phyloP scores from a whole-genome alignment of 441 rosid genomes.

The Eutrema salsugineum region DNA sequence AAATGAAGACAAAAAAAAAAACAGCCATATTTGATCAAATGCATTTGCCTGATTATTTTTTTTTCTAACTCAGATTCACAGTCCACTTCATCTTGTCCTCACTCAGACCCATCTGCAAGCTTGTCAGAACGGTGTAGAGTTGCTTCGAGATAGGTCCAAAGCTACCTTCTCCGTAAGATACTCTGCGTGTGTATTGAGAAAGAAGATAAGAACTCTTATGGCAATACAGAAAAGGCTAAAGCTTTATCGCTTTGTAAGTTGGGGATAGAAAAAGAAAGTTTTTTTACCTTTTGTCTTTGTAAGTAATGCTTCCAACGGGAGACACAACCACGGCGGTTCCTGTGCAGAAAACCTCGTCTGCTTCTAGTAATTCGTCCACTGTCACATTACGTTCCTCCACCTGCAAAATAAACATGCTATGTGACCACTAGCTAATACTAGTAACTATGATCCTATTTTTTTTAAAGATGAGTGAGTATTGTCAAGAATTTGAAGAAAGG shows the following conservation, averaged over 20 bases:
- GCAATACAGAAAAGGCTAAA: not conserved
- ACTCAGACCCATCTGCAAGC: constrained; percentile 85
- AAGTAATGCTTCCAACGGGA: constrained; percentile 92
- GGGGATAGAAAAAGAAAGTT: not conserved
- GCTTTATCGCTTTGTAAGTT: not conserved
- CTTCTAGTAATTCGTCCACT: constrained; percentile 69
- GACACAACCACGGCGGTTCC: constrained; percentile 97
- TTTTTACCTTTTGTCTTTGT: constrained; percentile 64
- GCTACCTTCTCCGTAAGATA: constrained; percentile 58
- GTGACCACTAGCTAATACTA: not conserved
- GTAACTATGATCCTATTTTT: not conserved
- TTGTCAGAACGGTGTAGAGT: constrained; percentile 69
- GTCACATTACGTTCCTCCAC: constrained; percentile 33
- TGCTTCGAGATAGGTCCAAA: constrained; percentile 65
- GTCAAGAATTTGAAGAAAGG: not conserved
- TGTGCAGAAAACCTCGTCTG: constrained; percentile 94
- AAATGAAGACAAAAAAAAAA: not conserved
- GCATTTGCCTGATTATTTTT: not conserved
- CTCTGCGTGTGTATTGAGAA: not conserved
- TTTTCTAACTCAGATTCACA: constrained; percentile 47
- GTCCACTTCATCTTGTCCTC: constrained; percentile 96
- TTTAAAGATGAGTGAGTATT: not conserved
- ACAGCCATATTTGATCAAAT: not conserved
- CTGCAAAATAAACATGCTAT: constrained; percentile 9
- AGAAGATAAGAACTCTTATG: not conserved